These are phyloP conservation scores for Linnemannia exigua DNA, from an alignment of 192 early-diverging fungal genomes.

Conservation along the genomic window DNA sequence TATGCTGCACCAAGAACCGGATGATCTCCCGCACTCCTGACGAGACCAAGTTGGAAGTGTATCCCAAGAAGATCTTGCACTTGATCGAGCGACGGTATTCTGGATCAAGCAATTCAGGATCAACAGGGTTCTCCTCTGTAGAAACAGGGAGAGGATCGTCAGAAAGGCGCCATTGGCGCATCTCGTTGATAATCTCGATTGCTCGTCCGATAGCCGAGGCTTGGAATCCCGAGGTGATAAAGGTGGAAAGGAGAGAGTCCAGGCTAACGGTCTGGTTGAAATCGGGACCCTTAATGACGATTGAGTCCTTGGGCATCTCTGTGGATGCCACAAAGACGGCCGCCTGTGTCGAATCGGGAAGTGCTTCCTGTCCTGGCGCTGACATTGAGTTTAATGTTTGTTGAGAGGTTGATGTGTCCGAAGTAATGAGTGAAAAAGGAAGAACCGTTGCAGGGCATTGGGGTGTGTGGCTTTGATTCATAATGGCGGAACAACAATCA, in stretches of 20 bases:
- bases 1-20: constrained; percentile 90
- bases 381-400: background rate
- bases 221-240: constrained; percentile 92
- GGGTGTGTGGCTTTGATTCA: background rate
- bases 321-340: constrained; percentile 82
- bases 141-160: constrained; percentile 78
- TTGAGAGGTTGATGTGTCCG: background rate
- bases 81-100: constrained; percentile 75
- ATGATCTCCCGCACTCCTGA: constrained; percentile 94
- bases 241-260: constrained; percentile 76
- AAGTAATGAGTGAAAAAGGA: background rate
- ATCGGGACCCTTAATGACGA: constrained; percentile 87
- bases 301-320: constrained; percentile 75
- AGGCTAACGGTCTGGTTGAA: constrained; percentile 92
- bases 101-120: constrained; percentile 70
- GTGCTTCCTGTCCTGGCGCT: constrained; percentile 31
- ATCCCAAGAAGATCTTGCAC: constrained; percentile 98
- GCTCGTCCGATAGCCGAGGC: constrained; percentile 90
- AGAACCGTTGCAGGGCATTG: background rate
- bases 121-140: constrained; percentile 38
- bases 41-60: constrained; percentile 98
- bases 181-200: constrained; percentile 92
- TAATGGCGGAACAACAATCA: background rate
- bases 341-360: constrained; percentile 31
- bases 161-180: constrained; percentile 90